Evolutionary conservation across 306 rosid species (phyloP).

Genomic region (Prinsepia uniflora): DNA sequence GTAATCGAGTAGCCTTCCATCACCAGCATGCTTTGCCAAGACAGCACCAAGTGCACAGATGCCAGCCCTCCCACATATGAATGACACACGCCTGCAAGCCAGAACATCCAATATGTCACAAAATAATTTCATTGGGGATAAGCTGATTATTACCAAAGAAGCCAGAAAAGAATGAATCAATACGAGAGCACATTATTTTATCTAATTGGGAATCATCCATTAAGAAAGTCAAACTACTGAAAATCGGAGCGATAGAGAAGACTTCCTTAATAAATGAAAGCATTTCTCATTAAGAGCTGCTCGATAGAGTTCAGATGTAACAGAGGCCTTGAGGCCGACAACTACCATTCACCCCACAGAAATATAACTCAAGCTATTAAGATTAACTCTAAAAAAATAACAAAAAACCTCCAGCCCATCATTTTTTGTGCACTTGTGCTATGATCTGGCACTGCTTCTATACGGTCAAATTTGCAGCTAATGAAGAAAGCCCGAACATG

Average conservation of each 20-base stretch:
- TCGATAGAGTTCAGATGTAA: too few relatives aligned
- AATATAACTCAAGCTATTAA: neutral
- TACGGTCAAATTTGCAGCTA: neutral
- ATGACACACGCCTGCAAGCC: constrained; percentile 60
- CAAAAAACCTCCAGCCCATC: neutral
- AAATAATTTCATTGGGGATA: neutral
- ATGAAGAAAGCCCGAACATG: neutral
- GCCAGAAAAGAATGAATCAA: neutral
- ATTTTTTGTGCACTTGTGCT: neutral
- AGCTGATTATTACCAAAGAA: neutral
- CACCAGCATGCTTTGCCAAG: constrained; percentile 62
- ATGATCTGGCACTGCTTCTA: neutral
- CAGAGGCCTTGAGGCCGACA: neutral
- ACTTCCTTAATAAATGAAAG: neutral
- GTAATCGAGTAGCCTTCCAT: constrained; percentile 44
- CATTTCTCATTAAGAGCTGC: neutral
- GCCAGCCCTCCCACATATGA: constrained; percentile 74
- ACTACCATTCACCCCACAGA: neutral
- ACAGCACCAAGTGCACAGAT: constrained; percentile 82
- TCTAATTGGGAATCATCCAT: neutral
- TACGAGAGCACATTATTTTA: neutral
- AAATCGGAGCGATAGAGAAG: neutral
- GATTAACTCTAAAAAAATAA: neutral
- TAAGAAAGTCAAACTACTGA: neutral
- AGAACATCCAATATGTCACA: neutral